Conservation (phyloP, 257 asterid species). For the Solanum pinnatisectum region DNA sequence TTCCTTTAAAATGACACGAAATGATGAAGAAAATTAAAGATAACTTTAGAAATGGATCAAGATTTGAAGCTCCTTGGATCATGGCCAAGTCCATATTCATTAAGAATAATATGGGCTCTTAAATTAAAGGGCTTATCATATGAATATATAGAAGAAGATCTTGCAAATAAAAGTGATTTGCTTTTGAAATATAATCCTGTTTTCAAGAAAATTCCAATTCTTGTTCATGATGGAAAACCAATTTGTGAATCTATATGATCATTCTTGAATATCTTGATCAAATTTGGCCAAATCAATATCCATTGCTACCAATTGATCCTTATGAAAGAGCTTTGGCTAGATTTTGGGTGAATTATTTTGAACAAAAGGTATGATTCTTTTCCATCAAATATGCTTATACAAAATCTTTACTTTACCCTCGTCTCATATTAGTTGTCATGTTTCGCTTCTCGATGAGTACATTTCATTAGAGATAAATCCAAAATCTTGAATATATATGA, state of each 20-base stretch:
- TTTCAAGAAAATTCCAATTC: slow-evolving; percentile 5
- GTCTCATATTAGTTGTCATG: not conserved
- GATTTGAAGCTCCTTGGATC: slow-evolving; percentile 3
- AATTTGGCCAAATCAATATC: slow-evolving; percentile 3
- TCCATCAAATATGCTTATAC: not conserved
- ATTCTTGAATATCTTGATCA: slow-evolving; percentile 11
- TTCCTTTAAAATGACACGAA: not conserved
- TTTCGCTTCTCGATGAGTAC: not conserved
- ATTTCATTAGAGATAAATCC: not conserved
- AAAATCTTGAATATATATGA: not conserved
- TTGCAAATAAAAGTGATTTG: slow-evolving; percentile 1
- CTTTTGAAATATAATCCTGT: slow-evolving; percentile 6
- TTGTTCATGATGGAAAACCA: slow-evolving; percentile 7
- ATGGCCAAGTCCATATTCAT: slow-evolving; percentile 4
- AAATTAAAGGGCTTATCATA: slow-evolving; percentile 3
- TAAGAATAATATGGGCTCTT: slow-evolving; percentile 8
- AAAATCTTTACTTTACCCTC: fast-evolving
- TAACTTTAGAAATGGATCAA: not conserved
- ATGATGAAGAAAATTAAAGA: not conserved
- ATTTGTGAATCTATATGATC: slow-evolving; percentile 4
- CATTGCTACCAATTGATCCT: slow-evolving; percentile 4
- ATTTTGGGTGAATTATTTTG: slow-evolving; percentile 2
- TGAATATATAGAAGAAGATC: slow-evolving; percentile 6
- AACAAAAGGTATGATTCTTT: not conserved
- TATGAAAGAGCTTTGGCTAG: slow-evolving; percentile 2